Evolutionary conservation across 805 yeast species (phyloP), one percentile per base, ranked within the genome.

Genomic region (Ogataea nonfermentans): DNA sequence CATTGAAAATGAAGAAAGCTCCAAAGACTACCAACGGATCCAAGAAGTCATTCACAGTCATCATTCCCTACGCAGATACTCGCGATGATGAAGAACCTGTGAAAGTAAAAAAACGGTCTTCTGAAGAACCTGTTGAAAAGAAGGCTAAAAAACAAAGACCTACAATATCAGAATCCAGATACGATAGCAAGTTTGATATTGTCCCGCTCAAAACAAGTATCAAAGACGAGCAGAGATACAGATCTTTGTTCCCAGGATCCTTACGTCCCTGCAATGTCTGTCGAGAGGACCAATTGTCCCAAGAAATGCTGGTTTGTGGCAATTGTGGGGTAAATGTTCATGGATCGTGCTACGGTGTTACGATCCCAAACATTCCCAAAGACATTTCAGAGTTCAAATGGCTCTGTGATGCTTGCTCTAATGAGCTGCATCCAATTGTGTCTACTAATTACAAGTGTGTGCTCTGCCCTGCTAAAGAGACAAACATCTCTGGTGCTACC

Each of bases 401-500:
- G 96, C 63, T 71, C 17, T 89, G 96, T 63, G 95, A 87, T 51
- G 70, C 79, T 1, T 89, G 96, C 56, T 68, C 79, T 4, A 86
- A 87, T 54, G 83, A 79, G 34, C 57, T 78, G 36, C 74, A 76
- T 44, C 91, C 93, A 0, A 47, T 72, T 2, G 66, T 69, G 25
- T 70, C 79, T 2, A 73, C 81, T 0, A 64, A 72, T 14, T 81
- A 84, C 53, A 61, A 71, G 2, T 88, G 96, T 57, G 62, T 68
- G 11, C 55, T 88, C n/a, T 89, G 96, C 59, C 59, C 66, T 29
- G 70, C 77, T 0, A 68, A 73, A 29, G 84, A 77, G 32, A 53
- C 64, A 13, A 73, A 74, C 48, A 65, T 67, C 45, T 79, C 70
- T 44, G 56, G 67, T 10, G 65, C 73, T 3, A 65, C 70, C 14